phyloP scores from a whole-genome alignment of 2,329 filamentous ascomycete genomes.

The Chrysoporthe puriensis region DNA sequence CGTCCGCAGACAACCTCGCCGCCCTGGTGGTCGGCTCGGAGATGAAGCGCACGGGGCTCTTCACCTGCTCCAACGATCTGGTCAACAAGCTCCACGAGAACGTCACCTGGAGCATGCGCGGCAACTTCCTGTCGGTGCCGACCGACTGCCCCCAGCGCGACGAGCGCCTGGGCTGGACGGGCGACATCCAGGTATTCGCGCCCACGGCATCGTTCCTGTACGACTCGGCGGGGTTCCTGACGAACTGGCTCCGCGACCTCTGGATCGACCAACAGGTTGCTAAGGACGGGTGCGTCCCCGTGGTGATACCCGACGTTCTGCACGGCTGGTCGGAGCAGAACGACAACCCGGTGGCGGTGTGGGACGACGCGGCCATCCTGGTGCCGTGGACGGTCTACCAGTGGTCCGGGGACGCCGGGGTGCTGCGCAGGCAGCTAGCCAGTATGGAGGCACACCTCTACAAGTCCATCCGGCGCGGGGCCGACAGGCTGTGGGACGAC shows the following conservation, averaged over 20 bases:
- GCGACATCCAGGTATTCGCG: constrained; percentile 54
- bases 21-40: constrained; percentile 53
- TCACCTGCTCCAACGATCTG: constrained; percentile 53
- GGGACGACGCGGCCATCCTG: constrained; percentile 39
- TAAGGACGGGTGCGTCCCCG: constrained; percentile 36
- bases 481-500: constrained; percentile 41
- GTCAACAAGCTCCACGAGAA: constrained; percentile 61
- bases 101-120: constrained; percentile 59
- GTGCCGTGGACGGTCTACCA: constrained; percentile 39
- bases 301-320: constrained; percentile 39
- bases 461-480: constrained; percentile 34
- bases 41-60: constrained; percentile 52
- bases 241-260: constrained; percentile 54
- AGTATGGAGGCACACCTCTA: constrained; percentile 39
- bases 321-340: constrained; percentile 27
- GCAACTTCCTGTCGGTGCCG: constrained; percentile 61
- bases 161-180: constrained; percentile 58
- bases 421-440: constrained; percentile 35
- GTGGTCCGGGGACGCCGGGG: constrained; percentile 35
- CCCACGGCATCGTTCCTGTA: constrained; percentile 58
- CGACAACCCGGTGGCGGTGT: constrained; percentile 37
- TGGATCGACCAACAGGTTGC: constrained; percentile 40
- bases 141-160: constrained; percentile 63
- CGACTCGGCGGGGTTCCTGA: constrained; percentile 54
- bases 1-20: constrained; percentile 30